Percentiles rank a stretch among this genome's conserved stretches.
These are phyloP conservation scores for Podospora anserina DNA, from an alignment of 495 filamentous ascomycete species.

Conservation along the genomic window DNA sequence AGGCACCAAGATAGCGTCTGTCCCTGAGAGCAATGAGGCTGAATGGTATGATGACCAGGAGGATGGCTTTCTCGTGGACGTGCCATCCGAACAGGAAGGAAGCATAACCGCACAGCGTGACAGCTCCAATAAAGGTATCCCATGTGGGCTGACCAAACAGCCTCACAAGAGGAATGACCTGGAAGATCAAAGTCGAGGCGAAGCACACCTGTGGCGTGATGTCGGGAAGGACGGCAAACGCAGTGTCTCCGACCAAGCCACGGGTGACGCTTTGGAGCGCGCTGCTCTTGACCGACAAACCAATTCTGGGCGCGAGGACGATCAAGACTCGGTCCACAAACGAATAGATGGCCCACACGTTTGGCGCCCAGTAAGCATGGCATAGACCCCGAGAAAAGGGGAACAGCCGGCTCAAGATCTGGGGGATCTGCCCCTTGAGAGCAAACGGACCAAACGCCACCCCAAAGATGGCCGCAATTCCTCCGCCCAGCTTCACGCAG, in stretches of 20 bases:
- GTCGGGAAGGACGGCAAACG: conserved; percentile 89
- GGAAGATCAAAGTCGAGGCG: conserved; percentile 75
- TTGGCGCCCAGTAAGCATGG: conserved; percentile 98
- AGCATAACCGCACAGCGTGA: conserved; percentile 93
- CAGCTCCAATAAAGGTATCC: conserved; percentile 81
- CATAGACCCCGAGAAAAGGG: conserved; percentile 91
- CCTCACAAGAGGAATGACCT: conserved; percentile 74
- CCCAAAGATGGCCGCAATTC: conserved; percentile 69
- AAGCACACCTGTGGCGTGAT: conserved; percentile 79
- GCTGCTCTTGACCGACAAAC: conserved; percentile 64
- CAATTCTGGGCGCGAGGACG: conserved; percentile 73
- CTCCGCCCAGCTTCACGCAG: conserved; percentile 71
- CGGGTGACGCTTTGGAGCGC: conserved; percentile 87
- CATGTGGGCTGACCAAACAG: conserved; percentile 78
- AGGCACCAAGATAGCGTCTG: conserved; percentile 85
- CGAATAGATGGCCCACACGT: conserved; percentile 96
- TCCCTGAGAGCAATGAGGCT: conserved; percentile 90
- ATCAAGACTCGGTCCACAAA: conserved; percentile 83
- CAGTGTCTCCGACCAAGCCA: conserved; percentile 89
- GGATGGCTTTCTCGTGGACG: conserved; percentile 95
- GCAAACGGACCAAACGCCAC: conserved; percentile 89
- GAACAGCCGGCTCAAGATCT: conserved; percentile 80
- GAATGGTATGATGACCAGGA: conserved; percentile 93
- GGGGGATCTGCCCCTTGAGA: conserved; percentile 79
- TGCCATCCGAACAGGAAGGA: conserved; percentile 99